These are phyloP conservation scores for Alternaria sp. DNA, from an alignment of 2,329 filamentous ascomycete species.

Conservation along the genomic window DNA sequence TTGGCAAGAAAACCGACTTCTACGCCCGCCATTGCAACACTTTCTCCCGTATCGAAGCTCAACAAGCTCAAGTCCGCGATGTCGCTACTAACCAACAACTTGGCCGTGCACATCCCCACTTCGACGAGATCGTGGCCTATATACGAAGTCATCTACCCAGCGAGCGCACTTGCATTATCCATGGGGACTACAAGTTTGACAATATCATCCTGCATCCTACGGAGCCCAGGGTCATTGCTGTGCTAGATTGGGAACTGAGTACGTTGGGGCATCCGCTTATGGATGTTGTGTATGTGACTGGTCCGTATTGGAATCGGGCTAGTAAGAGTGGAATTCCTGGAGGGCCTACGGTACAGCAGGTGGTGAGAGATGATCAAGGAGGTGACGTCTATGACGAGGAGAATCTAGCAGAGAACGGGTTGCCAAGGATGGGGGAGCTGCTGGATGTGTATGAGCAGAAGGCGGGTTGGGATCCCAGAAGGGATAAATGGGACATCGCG, in stretches of 20 bases:
- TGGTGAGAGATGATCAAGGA: conserved; percentile 51
- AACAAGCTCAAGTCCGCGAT: conserved; percentile 78
- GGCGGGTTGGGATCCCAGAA: conserved; percentile 74
- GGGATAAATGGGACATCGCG: conserved; percentile 46
- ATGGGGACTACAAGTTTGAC: conserved; percentile 90
- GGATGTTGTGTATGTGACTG: conserved; percentile 83
- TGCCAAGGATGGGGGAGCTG: conserved; percentile 67
- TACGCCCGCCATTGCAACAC: conserved; percentile 87
- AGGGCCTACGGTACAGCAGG: conserved; percentile 43
- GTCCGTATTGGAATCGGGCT: conserved; percentile 54
- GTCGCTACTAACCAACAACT: conserved; percentile 71
- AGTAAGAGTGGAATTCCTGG: conserved; percentile 40
- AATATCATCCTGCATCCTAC: conserved; percentile 78
- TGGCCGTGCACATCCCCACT: conserved; percentile 79
- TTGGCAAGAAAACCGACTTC: conserved; percentile 78
- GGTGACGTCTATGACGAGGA: conserved; percentile 40
- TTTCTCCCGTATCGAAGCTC: conserved; percentile 78
- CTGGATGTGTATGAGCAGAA: conserved; percentile 71
- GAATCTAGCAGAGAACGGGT: conserved; percentile 64
- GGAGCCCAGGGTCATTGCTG: conserved; percentile 85
- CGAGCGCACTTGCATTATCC: conserved; percentile 82
- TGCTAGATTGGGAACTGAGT: conserved; percentile 97
- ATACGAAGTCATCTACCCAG: conserved; percentile 72
- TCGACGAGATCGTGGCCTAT: conserved; percentile 79
- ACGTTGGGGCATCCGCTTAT: conserved; percentile 93